Evolutionary conservation across 371 early-diverging fungal genomes (phyloP).

Genomic region (Fennellomyces sp.): DNA sequence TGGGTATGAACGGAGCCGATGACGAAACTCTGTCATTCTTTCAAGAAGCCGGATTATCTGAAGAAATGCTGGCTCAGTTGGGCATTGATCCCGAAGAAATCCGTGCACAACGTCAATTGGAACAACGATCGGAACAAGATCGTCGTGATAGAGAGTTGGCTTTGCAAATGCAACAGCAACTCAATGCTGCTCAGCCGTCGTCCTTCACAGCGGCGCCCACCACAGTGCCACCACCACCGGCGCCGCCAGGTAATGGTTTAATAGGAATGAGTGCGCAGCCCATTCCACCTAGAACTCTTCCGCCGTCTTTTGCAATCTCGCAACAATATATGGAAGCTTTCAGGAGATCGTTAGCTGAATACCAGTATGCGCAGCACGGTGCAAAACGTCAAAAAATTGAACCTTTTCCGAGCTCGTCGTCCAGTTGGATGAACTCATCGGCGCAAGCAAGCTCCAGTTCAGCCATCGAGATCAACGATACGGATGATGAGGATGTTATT

Average conservation of each 20-base stretch:
- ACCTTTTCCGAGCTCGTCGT: neutral
- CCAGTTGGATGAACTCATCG: no score
- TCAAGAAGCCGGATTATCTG: constrained; percentile 14
- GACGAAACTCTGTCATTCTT: constrained; percentile 8
- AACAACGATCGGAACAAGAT: constrained; percentile 14
- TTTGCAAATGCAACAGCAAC: constrained; percentile 14
- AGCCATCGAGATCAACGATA: neutral
- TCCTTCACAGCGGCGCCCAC: neutral
- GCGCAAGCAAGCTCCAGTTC: neutral
- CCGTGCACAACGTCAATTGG: constrained; percentile 19
- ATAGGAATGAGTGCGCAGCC: no score
- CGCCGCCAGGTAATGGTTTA: no score
- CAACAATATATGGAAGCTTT: no score
- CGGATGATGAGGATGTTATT: constrained; percentile 12
- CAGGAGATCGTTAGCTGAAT: no score
- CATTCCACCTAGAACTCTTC: no score
- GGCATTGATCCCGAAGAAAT: constrained; percentile 25
- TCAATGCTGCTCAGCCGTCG: constrained; percentile 11
- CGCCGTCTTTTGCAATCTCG: neutral
- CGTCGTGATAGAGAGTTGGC: constrained; percentile 17
- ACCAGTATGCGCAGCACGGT: no score
- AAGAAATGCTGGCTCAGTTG: constrained; percentile 15
- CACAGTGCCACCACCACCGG: neutral
- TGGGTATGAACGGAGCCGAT: neutral
- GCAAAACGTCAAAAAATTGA: neutral